Evolutionary conservation across 1,139 yeast species (phyloP), one percentile per base, ranked within the genome.

Genomic region (Ashbya aceris): DNA sequence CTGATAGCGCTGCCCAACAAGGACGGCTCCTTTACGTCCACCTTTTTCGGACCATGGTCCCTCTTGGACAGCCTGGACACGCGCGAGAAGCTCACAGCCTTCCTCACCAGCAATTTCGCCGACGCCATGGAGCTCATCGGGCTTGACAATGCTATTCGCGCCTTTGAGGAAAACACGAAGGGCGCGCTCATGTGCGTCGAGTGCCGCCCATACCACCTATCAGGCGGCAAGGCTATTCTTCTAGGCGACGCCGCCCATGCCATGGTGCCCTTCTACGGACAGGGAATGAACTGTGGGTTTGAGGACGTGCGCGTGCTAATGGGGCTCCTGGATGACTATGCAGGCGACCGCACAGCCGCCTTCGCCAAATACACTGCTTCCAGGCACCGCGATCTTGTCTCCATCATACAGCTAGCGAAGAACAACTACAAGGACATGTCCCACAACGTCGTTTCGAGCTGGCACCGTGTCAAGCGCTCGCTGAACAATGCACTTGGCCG

Each of bases 261-360:
- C 11, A 87, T 87, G 96, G 96, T 89, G 4, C 97, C 97, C 10
- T 89, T 89, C 59, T 89, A 87, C 55, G 96, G 96, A 7, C 97
- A 89, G 61, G 97, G 97, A 2, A 83, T 89, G 93, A 89, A 89
- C 60, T 85, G 96, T 58, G 97, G 97, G 1, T 83, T 89, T 58
- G 96, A 89, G 61, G 96, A 89, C 54, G 87, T 87, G 9, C 69
- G 79, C 40, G 76, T 80, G 1, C 66, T 89, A 43, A 66, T 83
- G 67, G 70, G 73, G 33, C 60, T 77, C 11, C 58, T 85, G 37
- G 78, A 77, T 9, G 58, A 66, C 20, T 48, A 64, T 39, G 54
- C 67, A 2, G 64, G 61, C n/a, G 65, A 73, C 41, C 65, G 80
- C 27, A 55, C 56, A 2, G 51, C 53, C 1, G 81, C 91, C 0